Evolutionary conservation across 805 yeast genomes (phyloP), one percentile per base, ranked within the genome.

Genomic region (Yamadazyma kitorensis): DNA sequence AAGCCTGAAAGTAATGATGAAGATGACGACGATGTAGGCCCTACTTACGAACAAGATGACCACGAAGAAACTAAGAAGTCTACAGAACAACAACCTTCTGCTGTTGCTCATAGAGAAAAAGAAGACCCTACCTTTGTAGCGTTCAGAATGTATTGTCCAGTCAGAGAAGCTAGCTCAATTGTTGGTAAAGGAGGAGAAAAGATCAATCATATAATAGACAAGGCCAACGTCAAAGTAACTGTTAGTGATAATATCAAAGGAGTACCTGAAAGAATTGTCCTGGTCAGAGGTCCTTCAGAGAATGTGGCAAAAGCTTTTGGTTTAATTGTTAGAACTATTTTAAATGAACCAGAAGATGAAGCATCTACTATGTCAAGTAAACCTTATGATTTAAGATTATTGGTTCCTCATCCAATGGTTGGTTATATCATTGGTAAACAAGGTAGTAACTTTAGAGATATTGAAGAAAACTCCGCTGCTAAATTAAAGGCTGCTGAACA

Each of bases 141-240:
- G 45, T 66, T 85, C 55, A 68, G 95, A 42, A 81, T 85, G 86
- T 68, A 81, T 32, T 82, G 89, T 45, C 72, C 77, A 3, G 84
- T 82, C 11, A 81, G 77, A 45, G 89, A 86, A 50, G 89, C 94
- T 1, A 78, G 85, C 3, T 56, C 74, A 14, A 68, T 85, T 29
- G 91, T 85, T 11, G 94, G 95, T 0, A 81, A 80, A 45, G 82
- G 82, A 36, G 95, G 95, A n/a, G 86, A 80, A 37, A 74, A 71
- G 11, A 82, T 85, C 31, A 69, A 74, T 27, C 80, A 70, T 40
- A 72, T 85, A 35, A 77, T 85, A 45, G 79, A 73, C 8, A 65
- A 67, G 31, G 78, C 91, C 2, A 68, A 68, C 35, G 82, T 85
- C 6, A 68, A 82, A 43, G 70, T 86, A 27, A 76, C 78, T 47